Evolutionary conservation across 2,329 filamentous ascomycete species (phyloP).

Genomic region (Colletotrichum incanum): DNA sequence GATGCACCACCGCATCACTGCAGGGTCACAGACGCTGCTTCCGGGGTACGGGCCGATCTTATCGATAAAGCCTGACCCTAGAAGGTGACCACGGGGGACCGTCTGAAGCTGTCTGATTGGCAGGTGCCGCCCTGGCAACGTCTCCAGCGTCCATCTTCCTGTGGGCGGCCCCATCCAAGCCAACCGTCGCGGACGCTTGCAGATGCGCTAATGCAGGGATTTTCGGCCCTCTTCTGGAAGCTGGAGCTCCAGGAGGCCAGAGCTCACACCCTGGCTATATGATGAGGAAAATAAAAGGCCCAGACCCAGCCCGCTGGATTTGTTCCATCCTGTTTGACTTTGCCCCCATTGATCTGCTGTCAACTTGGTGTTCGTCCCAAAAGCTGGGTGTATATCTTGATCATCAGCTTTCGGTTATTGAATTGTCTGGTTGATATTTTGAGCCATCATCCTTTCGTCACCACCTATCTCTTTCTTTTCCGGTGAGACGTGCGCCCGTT

Average conservation of each 20-base stretch:
- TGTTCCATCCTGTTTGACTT: constrained; percentile 23
- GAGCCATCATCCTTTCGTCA: not conserved
- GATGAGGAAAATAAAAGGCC: not conserved
- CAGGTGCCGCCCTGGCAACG: constrained; percentile 4
- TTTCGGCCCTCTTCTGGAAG: constrained; percentile 42
- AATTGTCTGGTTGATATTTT: not conserved
- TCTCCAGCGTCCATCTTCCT: constrained; percentile 11
- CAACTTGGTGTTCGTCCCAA: constrained; percentile 45
- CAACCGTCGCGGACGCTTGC: constrained; percentile 33
- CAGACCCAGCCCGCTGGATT: constrained; percentile 26
- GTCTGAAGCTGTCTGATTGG: constrained; percentile 24
- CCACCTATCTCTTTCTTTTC: not conserved
- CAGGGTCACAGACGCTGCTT: constrained; percentile 33
- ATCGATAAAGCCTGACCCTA: constrained; percentile 29
- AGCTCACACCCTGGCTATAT: constrained; percentile 16
- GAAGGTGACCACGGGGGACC: not conserved
- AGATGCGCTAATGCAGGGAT: constrained; percentile 41
- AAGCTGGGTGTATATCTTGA: constrained; percentile 52
- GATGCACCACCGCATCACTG: constrained; percentile 33
- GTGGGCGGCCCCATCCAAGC: constrained; percentile 16
- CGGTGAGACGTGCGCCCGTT: too few relatives aligned
- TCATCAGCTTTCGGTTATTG: constrained; percentile 13
- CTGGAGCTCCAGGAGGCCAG: not conserved
- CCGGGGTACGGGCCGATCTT: constrained; percentile 26
- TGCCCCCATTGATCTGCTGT: constrained; percentile 13